Base-by-base conservation (phyloP, 495 filamentous ascomycete species). In the Paragyromitra xinjiangensis region DNA sequence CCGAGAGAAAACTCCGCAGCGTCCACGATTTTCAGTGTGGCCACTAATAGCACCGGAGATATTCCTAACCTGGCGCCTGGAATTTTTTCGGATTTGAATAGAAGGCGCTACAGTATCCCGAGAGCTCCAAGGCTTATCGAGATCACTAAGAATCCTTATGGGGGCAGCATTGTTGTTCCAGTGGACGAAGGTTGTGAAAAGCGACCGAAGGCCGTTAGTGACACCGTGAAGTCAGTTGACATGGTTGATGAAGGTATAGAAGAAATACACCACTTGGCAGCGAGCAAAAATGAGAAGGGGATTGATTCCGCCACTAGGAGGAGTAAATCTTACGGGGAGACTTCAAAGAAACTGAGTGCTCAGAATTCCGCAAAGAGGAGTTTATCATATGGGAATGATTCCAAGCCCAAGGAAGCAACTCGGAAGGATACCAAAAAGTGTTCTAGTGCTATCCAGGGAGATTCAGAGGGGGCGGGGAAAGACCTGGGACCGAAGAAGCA, bases 121-220 rank as follows among this genome's bases (percentile, higher is more conserved):
- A 48, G 74, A 59, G 42, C 8, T 7, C 72, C 75, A 50, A 77
- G 40, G 29, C 22, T 78, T 7, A 58, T 78, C 12, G 34, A 78
- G 12, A 59, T 78, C 12, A 16, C 34, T 9, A 78, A 51, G 19
- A 64, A 78, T 61, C 9, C 26, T 24, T 37, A 37, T 14, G 67
- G 45, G 1, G 11, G 24, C 4, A 45, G 37, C n/a, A 9, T 26
- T 64, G 11, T n/a, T 0, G 24, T 58, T 16, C 37, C 58, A 40
- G 14, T 22, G 5, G 22, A 45, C 39, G 34, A 51, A 39, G 24
- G 16, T 44, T 5, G 12, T 62, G 19, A 19, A 39, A 71, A 44
- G n/a, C 26, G 42, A 34, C n/a, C 24, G 3, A 24, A n/a, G 59
- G 42, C 53, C 44, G 5, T 16, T 48, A 16, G 44, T 48, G 16